These are phyloP conservation scores for Fusarium devonianum DNA, from an alignment of 2,329 filamentous ascomycete genomes.

Conservation along the genomic window DNA sequence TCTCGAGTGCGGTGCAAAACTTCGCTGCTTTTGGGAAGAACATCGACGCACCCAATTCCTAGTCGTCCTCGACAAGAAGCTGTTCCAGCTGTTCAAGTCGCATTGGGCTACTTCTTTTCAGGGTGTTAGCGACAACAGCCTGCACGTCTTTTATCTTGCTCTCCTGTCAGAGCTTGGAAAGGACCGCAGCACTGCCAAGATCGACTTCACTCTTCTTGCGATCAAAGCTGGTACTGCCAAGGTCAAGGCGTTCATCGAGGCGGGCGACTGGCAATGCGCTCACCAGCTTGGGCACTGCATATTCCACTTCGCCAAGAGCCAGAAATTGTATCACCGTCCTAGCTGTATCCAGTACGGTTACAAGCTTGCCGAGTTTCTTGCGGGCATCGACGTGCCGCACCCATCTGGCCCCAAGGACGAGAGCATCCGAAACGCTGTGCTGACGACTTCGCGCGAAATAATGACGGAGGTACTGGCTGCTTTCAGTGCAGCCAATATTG, in stretches of 20 bases:
- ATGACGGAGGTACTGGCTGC: constrained; percentile 49
- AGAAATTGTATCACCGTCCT: constrained; percentile 50
- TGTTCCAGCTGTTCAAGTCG: constrained; percentile 49
- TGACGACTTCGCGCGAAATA: constrained; percentile 35
- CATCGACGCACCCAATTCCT: constrained; percentile 45
- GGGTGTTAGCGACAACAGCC: constrained; percentile 41
- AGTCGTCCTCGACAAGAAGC: constrained; percentile 46
- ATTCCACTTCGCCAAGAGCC: constrained; percentile 52
- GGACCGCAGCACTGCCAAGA: constrained; percentile 41
- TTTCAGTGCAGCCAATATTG: constrained; percentile 52
- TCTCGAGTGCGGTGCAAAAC: constrained; percentile 37
- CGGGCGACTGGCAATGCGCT: constrained; percentile 50
- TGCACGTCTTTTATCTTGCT: constrained; percentile 50
- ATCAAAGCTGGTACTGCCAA: constrained; percentile 43
- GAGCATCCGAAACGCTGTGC: constrained; percentile 25
- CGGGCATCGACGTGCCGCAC: constrained; percentile 48
- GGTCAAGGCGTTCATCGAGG: constrained; percentile 48
- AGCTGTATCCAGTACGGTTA: constrained; percentile 53
- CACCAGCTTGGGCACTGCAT: constrained; percentile 52
- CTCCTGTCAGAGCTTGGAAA: constrained; percentile 50
- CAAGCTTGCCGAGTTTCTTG: constrained; percentile 54
- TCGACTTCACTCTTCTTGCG: constrained; percentile 50
- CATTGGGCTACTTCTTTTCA: constrained; percentile 42
- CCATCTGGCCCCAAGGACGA: constrained; percentile 44
- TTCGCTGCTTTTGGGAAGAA: constrained; percentile 38